Conservation (phyloP, 192 early-diverging fungal species). For the Podochytrium sp. region DNA sequence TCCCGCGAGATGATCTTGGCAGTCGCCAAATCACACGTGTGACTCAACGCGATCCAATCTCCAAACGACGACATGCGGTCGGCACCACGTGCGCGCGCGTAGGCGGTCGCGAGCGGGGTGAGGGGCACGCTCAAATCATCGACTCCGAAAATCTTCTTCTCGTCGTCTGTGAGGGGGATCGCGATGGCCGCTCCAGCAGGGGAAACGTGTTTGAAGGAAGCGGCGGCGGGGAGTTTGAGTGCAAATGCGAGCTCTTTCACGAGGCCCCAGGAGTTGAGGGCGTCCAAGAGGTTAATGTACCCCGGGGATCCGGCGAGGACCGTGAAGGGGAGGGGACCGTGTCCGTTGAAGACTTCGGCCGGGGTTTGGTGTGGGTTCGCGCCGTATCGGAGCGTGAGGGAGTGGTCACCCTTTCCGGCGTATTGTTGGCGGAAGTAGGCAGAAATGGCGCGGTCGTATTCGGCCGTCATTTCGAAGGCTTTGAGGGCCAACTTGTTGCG, state of each 20-base stretch:
- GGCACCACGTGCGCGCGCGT: slow-evolving; percentile 96
- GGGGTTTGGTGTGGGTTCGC: slow-evolving; percentile 99
- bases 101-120: slow-evolving; percentile 86
- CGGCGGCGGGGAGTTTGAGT: slow-evolving; percentile 88
- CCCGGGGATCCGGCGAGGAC: slow-evolving; percentile 94
- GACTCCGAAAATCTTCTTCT: slow-evolving; percentile 90
- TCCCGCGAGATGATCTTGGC: slow-evolving; percentile 95
- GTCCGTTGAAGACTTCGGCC: slow-evolving; percentile 86
- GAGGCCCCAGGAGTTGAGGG: slow-evolving; percentile 94
- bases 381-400: slow-evolving; percentile 91
- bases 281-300: slow-evolving; percentile 98
- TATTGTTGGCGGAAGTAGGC: slow-evolving; percentile 95
- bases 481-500: slow-evolving; percentile 87
- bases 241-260: slow-evolving; percentile 94
- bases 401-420: slow-evolving; percentile 66
- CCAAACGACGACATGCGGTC: slow-evolving; percentile 99
- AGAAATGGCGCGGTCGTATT: slow-evolving; percentile 93
- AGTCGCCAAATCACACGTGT: slow-evolving; percentile 86
- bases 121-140: slow-evolving; percentile 77
- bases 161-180: slow-evolving; percentile 73
- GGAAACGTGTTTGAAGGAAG: slow-evolving; percentile 99
- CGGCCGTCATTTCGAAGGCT: slow-evolving; percentile 95
- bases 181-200: slow-evolving; percentile 97
- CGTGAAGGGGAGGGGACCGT: slow-evolving; percentile 83
- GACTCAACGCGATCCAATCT: slow-evolving; percentile 96